Conservation (phyloP, 139 green algal genomes). For the Closterium sp. region DNA sequence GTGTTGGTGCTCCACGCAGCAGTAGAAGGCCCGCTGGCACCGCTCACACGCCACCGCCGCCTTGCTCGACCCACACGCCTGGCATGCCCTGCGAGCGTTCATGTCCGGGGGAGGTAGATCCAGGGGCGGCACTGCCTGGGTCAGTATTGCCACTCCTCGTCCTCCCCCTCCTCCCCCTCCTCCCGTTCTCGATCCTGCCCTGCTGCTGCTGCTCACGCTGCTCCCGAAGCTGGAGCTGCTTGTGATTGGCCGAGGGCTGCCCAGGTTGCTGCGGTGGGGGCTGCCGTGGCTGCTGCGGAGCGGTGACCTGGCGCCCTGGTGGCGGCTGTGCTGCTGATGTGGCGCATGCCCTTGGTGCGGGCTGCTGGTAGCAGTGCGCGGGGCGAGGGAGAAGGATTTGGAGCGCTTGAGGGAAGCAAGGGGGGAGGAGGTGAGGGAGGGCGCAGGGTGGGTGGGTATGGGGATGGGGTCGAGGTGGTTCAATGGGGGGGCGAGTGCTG, state of each 20-base stretch:
- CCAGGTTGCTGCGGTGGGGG: not conserved
- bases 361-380: not conserved
- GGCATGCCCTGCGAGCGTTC: not conserved
- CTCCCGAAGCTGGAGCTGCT: not conserved
- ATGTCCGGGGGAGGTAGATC: not conserved
- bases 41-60: not conserved
- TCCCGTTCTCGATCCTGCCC: not conserved
- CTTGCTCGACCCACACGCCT: not conserved
- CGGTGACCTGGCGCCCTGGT: not conserved
- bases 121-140: not conserved
- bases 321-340: not conserved
- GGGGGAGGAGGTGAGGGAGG: not conserved
- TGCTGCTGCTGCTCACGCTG: not conserved
- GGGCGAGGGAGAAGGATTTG: not conserved
- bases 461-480: not conserved
- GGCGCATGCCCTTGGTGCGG: not conserved
- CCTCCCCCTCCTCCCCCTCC: not conserved
- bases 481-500: not conserved
- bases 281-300: not conserved
- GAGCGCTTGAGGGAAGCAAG: not conserved
- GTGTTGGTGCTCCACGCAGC: not conserved
- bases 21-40: not conserved
- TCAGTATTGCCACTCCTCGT: not conserved
- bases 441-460: not conserved
- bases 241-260: not conserved